phyloP scores from a whole-genome alignment of 2,329 filamentous ascomycete species.

The Cladorrhinum sp. region DNA sequence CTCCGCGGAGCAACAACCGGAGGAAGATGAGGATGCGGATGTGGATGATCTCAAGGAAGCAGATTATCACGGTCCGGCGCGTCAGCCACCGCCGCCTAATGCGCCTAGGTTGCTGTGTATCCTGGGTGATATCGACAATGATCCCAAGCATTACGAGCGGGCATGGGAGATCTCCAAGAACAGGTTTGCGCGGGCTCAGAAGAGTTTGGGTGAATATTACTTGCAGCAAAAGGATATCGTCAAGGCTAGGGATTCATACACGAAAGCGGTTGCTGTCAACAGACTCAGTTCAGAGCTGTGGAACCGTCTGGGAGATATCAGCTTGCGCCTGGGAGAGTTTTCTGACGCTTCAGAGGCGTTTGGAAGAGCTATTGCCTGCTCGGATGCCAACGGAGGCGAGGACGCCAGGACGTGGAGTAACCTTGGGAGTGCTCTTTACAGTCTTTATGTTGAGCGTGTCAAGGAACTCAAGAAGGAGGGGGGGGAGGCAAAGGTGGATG shows the following conservation, averaged over 20 bases:
- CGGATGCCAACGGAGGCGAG: slow-evolving; percentile 68
- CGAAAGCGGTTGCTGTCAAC: slow-evolving; percentile 73
- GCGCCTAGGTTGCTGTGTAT: slow-evolving; percentile 90
- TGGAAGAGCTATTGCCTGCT: slow-evolving; percentile 69
- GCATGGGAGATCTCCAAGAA: slow-evolving; percentile 83
- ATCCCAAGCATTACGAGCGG: slow-evolving; percentile 72
- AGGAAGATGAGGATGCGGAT: slow-evolving; percentile 55
- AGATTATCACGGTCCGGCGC: slow-evolving; percentile 60
- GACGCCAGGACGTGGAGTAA: slow-evolving; percentile 96
- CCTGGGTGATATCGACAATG: slow-evolving; percentile 79
- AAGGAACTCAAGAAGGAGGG: slow-evolving; percentile 36
- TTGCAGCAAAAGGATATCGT: slow-evolving; percentile 63
- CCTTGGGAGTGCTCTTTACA: slow-evolving; percentile 77
- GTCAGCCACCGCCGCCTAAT: slow-evolving; percentile 70
- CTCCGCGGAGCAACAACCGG: slow-evolving; percentile 26
- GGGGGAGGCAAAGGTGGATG: slow-evolving; percentile 14
- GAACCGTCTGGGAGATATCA: slow-evolving; percentile 87
- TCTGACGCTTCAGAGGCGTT: slow-evolving; percentile 80
- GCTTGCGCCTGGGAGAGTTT: slow-evolving; percentile 73
- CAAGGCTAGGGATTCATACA: slow-evolving; percentile 74
- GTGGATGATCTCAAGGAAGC: slow-evolving; percentile 53
- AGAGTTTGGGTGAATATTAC: slow-evolving; percentile 78
- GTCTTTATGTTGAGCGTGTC: slow-evolving; percentile 57
- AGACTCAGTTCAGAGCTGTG: slow-evolving; percentile 79
- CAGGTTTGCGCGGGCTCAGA: slow-evolving; percentile 82